Conservation (phyloP, 768 basidiomycete species). For the Pleurotus pulmonarius region DNA sequence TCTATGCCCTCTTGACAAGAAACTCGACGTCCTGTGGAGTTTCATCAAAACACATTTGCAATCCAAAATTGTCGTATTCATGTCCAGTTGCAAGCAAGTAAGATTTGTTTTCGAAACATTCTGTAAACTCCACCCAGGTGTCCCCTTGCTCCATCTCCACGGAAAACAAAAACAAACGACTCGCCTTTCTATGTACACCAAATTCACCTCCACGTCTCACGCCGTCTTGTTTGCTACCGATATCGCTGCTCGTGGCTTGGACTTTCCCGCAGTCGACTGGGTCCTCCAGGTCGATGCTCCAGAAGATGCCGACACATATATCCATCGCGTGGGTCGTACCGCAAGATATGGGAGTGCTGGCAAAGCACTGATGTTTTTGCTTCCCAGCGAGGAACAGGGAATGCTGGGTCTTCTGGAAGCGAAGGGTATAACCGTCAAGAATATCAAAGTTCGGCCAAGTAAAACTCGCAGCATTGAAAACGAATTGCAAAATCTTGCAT, state of each 20-base stretch:
- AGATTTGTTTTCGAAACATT: constrained; percentile 96
- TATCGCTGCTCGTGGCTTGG: constrained; percentile 91
- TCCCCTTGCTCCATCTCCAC: constrained; percentile 89
- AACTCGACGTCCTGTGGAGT: constrained; percentile 88
- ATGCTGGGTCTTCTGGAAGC: constrained; percentile 70
- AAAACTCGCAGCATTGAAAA: constrained; percentile 84
- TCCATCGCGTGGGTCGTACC: constrained; percentile 94
- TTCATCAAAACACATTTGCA: constrained; percentile 95
- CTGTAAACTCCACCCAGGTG: constrained; percentile 91
- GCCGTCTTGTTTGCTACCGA: constrained; percentile 94
- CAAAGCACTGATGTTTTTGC: constrained; percentile 74
- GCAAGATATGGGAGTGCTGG: constrained; percentile 92
- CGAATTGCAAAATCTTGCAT: constrained; percentile 88
- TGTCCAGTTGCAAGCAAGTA: constrained; percentile 95
- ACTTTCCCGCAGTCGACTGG: constrained; percentile 97
- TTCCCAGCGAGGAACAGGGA: constrained; percentile 92
- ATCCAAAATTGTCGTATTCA: constrained; percentile 88
- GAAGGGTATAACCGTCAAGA: constrained; percentile 68
- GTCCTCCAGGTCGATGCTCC: constrained; percentile 94
- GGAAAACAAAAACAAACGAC: constrained; percentile 97
- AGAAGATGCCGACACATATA: constrained; percentile 96
- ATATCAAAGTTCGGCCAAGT: constrained; percentile 85
- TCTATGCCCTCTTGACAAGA: constrained; percentile 77
- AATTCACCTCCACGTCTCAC: constrained; percentile 78
- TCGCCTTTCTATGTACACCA: constrained; percentile 76